Evolutionary conservation across 2,329 filamentous ascomycete genomes (phyloP), one percentile per base, ranked within the genome.

Genomic region (Alternaria panax): DNA sequence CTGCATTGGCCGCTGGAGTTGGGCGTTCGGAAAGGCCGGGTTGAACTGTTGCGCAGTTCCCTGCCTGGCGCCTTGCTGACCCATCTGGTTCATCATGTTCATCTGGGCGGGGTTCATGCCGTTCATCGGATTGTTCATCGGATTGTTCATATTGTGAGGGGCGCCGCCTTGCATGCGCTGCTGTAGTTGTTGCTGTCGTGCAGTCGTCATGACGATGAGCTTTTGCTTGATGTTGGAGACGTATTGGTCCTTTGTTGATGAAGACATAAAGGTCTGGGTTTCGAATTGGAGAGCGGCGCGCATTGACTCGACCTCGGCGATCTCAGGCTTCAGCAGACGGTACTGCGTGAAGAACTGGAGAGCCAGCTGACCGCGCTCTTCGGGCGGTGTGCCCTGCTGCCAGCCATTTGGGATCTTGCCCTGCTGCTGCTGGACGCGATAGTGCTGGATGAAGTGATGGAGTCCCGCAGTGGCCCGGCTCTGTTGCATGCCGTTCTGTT

Each of bases 1-100:
- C 63, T 85, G 84, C 78, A 85, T 81, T 24, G 76, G 82, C 22
- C 80, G 81, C 54, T 81, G 82, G 62, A 85, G 78, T 57, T 84
- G 83, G 20, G 81, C 79, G 51, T 78, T 77, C 12, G 82, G 79
- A 59, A 85, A 84, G 34, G 68, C 71, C 32, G 73, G 75, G 16
- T 72, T 73, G 61, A 81, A 79, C 53, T 81, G 80, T 54, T 79
- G 78, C 30, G 78, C 75, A 62, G 80, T 79, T 60, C 80, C 80
- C 59, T 74, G 76, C 6, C 75, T 63, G 14, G 65, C 69, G 32
- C 63, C 67, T 47, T 78, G 77, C 51, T 74, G 71, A 27, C 71
- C 73, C 32, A 70, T 69, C 58, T 77, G 76, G 27, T 67, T 69
- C 71, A 76, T 74, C 69, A 79, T 76, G 65, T 66, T 68, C 68